Conservation (phyloP, 2,329 filamentous ascomycete genomes). For the Graphiopsis chlorocephala region DNA sequence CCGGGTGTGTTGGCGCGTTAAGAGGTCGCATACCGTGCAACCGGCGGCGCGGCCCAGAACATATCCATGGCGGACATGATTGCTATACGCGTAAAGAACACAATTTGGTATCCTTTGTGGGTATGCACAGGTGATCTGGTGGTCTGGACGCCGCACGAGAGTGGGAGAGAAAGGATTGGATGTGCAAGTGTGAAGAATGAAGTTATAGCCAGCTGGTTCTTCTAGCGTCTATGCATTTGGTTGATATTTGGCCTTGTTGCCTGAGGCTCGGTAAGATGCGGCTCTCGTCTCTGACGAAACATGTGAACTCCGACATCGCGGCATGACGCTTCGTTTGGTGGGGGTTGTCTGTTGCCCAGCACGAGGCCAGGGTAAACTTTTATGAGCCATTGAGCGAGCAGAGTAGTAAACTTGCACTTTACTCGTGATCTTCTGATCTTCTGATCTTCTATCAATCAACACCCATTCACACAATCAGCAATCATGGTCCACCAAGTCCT, state of each 20-base stretch:
- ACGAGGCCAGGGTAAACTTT: neutral
- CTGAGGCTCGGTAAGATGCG: neutral
- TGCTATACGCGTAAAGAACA: slow-evolving; percentile 2
- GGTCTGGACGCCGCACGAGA: slow-evolving; percentile 7
- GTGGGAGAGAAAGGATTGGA: neutral
- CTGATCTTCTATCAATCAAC: slow-evolving; percentile 1
- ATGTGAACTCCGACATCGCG: slow-evolving; percentile 2
- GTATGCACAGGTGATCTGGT: slow-evolving; percentile 2
- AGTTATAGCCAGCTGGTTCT: neutral
- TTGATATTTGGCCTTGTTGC: neutral
- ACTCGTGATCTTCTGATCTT: neutral
- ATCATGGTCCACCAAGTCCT: slow-evolving; percentile 38
- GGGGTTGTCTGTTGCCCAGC: neutral
- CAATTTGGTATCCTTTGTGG: slow-evolving; percentile 3
- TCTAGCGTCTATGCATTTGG: neutral
- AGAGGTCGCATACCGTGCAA: slow-evolving; percentile 56
- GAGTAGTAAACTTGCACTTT: slow-evolving; percentile 1
- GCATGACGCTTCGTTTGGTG: slow-evolving; percentile 4
- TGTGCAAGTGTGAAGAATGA: slow-evolving; percentile 8
- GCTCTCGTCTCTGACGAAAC: neutral
- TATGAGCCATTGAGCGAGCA: slow-evolving; percentile 7
- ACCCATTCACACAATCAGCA: neutral
- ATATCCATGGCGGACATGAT: slow-evolving; percentile 28
- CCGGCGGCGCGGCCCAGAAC: slow-evolving; percentile 65
- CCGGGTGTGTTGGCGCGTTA: slow-evolving; percentile 10